Conservation (phyloP, 495 filamentous ascomycete genomes). For the Aspergillus cristatus region DNA sequence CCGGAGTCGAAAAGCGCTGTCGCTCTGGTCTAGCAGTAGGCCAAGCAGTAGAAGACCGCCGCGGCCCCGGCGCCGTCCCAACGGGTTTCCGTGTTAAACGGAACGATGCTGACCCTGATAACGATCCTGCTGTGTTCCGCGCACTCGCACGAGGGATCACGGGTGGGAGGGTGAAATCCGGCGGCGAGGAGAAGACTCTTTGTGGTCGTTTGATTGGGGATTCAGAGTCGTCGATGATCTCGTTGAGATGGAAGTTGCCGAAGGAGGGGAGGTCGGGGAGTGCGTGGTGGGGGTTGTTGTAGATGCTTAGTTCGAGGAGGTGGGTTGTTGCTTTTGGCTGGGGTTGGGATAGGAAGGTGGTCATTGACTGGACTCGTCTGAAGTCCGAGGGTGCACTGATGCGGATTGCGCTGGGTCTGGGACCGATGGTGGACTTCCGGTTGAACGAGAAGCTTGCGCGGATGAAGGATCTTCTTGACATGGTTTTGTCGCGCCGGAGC, state of each 20-base stretch:
- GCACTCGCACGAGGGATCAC: no score
- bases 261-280: constrained; percentile 51
- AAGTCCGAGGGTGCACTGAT: constrained; percentile 38
- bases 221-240: no score
- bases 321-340: no score
- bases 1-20: constrained; percentile 10
- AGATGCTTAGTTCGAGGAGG: constrained; percentile 69
- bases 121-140: constrained; percentile 12
- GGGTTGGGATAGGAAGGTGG: no score
- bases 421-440: constrained; percentile 29
- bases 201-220: no score
- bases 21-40: constrained; percentile 16
- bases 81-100: constrained; percentile 34
- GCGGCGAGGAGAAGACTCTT: no score
- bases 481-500: constrained; percentile 27
- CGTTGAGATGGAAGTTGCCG: constrained; percentile 15
- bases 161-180: no score
- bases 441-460: constrained; percentile 42
- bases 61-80: no score
- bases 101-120: constrained; percentile 20
- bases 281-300: constrained; percentile 47
- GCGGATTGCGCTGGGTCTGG: constrained; percentile 34
- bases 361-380: constrained; percentile 27
- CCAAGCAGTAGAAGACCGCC: constrained; percentile 19
- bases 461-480: constrained; percentile 38